Evolutionary conservation across 768 basidiomycete species (phyloP), one percentile per base, ranked within the genome.

Genomic region (Solioccasus polychromus): DNA sequence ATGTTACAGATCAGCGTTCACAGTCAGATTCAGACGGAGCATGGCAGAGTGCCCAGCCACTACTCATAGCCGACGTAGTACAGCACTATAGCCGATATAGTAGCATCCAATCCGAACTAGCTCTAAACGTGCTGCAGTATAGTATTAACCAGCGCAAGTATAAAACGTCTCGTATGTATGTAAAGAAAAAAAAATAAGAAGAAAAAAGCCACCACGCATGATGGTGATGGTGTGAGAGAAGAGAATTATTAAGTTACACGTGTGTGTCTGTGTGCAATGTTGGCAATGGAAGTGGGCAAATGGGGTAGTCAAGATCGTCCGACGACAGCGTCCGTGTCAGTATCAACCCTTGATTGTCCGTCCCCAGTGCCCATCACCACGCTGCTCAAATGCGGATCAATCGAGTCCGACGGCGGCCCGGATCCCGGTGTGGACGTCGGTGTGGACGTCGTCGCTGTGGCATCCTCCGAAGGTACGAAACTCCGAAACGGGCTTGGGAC

Each of bases 401-500:
- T 66, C 3, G 64, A 37, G 34, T 66, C 64, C 6, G 64, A 67
- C 0, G 64, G 44, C 6, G 64, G 64, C 7, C 64, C 67, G 28
- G 64, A 66, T 15, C 60, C 60, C 0, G 64, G 68, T 1, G 67
- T 66, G 15, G 67, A 68, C 12, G 66, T 66, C 12, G 64, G 62
- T 5, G 67, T 66, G 1, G 66, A 62, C 8, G 64, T 58, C 24
- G 63, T 61, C 5, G 61, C 63, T 22, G 63, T 65, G 4, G 64
- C 50, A 32, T 61, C 61, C 1, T 66, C 64, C 0, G 52, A 36
- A 6, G 59, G 47, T 31, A 58, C 63, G 41, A 66, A 66, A 40
- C 48, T 63, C n/a, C 59, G 66, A 64, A 85, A 85, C 5, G 84
- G 83, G 0, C 79, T 72, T 0, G 82, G 82, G 0, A 75, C 81